Evolutionary conservation across 1,139 yeast species (phyloP).

Genomic region (Yarrowia galli): DNA sequence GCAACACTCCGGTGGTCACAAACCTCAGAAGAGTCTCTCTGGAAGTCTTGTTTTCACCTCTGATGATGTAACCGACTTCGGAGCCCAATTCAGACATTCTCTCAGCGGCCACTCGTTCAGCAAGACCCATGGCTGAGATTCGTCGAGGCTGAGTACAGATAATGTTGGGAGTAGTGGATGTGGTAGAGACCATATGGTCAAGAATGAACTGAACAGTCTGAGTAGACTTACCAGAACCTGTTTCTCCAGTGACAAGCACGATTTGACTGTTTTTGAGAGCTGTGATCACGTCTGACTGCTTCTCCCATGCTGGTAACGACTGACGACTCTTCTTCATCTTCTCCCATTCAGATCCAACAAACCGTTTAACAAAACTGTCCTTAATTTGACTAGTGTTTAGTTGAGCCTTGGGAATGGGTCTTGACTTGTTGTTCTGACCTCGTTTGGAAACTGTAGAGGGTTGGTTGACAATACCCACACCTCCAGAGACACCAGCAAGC

Average conservation of each 20-base stretch:
- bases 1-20: constrained; percentile 90
- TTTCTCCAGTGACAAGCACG: constrained; percentile 89
- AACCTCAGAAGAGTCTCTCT: constrained; percentile 74
- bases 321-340: constrained; percentile 58
- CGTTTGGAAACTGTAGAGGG: neutral
- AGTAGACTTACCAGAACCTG: constrained; percentile 96
- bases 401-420: constrained; percentile 13
- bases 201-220: constrained; percentile 89
- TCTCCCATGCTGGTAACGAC: constrained; percentile 83
- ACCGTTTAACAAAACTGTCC: constrained; percentile 45
- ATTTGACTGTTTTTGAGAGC: constrained; percentile 67
- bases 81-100: constrained; percentile 71
- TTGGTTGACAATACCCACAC: constrained; percentile 12
- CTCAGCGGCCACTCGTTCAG: constrained; percentile 90
- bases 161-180: constrained; percentile 62
- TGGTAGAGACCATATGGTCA: constrained; percentile 59
- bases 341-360: constrained; percentile 39
- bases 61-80: constrained; percentile 86
- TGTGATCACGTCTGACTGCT: constrained; percentile 61
- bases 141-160: constrained; percentile 96
- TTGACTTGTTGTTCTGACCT: neutral
- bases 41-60: constrained; percentile 82
- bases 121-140: constrained; percentile 92
- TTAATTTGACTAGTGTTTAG: constrained; percentile 41
- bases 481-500: constrained; percentile 49